Percentiles rank a stretch among this genome's conserved stretches.
phyloP scores from a whole-genome alignment of 305 asterid species.

The Ilex paraguariensis region DNA sequence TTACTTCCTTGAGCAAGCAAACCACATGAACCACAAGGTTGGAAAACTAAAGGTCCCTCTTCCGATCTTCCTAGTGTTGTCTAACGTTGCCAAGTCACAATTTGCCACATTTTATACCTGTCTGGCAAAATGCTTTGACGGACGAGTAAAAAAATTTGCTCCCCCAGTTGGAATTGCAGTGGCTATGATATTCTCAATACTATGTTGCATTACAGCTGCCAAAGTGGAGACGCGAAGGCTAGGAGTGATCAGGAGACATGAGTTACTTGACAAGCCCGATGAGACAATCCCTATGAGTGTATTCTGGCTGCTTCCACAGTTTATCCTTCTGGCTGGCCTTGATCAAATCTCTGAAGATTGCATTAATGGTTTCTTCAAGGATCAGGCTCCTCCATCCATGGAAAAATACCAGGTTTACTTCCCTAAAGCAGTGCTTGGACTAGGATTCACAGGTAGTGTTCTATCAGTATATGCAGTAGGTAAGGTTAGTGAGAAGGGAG shows the following conservation, averaged over 20 bases:
- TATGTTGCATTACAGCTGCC: constrained; percentile 41
- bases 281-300: constrained; percentile 34
- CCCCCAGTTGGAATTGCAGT: constrained; percentile 29
- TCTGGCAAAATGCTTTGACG: background rate
- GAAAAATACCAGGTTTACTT: constrained; percentile 21
- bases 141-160: background rate
- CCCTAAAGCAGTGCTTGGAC: constrained; percentile 34
- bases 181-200: constrained; percentile 31
- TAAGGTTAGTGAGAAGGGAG: constrained; percentile 34
- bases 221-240: constrained; percentile 22
- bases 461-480: constrained; percentile 36
- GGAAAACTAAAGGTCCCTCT: constrained; percentile 32
- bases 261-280: constrained; percentile 31
- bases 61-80: constrained; percentile 25
- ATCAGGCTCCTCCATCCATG: constrained; percentile 37
- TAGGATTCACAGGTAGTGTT: constrained; percentile 37
- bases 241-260: constrained; percentile 15
- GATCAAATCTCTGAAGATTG: constrained; percentile 27
- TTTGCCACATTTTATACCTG: background rate
- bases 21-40: constrained; percentile 26
- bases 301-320: constrained; percentile 41
- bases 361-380: constrained; percentile 16
- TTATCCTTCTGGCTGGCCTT: constrained; percentile 37
- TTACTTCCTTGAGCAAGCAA: constrained; percentile 49
- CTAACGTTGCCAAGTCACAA: background rate